Evolutionary conservation across 805 yeast species (phyloP).

Genomic region (Saturnispora sekii): DNA sequence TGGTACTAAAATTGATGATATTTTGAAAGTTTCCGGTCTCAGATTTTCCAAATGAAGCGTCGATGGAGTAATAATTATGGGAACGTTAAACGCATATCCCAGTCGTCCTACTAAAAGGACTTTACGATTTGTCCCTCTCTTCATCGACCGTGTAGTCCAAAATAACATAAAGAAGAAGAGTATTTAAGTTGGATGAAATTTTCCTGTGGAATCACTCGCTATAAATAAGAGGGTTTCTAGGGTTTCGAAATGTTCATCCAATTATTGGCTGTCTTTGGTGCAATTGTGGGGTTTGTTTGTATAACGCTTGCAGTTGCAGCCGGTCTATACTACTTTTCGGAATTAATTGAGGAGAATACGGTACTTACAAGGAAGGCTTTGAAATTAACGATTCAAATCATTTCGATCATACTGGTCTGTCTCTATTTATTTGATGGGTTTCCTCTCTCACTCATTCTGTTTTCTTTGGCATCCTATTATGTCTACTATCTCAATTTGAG

Average conservation of each 20-base stretch:
- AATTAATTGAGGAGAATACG: slow-evolving; percentile 86
- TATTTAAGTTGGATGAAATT: background rate
- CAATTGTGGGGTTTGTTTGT: slow-evolving; percentile 49
- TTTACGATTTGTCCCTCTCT: slow-evolving; percentile 4
- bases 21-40: slow-evolving; percentile 1
- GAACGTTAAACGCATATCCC: slow-evolving; percentile 2
- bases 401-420: slow-evolving; percentile 40
- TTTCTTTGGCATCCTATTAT: slow-evolving; percentile 61
- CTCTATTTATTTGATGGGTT: slow-evolving; percentile 69
- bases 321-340: slow-evolving; percentile 84
- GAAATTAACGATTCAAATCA: slow-evolving; percentile 48
- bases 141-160: slow-evolving; percentile 10
- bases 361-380: slow-evolving; percentile 72
- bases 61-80: slow-evolving; percentile 7
- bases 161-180: slow-evolving; percentile 3
- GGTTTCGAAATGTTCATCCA: slow-evolving; percentile 41
- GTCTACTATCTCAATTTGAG: slow-evolving; percentile 70
- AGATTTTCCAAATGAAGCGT: slow-evolving; percentile 1
- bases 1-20: too few species aligned
- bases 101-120: slow-evolving; percentile 9
- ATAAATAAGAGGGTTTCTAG: background rate
- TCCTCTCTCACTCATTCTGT: slow-evolving; percentile 57
- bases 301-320: slow-evolving; percentile 65
- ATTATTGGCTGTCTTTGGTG: slow-evolving; percentile 50
- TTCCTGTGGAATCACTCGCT: background rate